Base-by-base conservation (phyloP, 2,329 filamentous ascomycete genomes). In the Fusarium sterilihyphosum region DNA sequence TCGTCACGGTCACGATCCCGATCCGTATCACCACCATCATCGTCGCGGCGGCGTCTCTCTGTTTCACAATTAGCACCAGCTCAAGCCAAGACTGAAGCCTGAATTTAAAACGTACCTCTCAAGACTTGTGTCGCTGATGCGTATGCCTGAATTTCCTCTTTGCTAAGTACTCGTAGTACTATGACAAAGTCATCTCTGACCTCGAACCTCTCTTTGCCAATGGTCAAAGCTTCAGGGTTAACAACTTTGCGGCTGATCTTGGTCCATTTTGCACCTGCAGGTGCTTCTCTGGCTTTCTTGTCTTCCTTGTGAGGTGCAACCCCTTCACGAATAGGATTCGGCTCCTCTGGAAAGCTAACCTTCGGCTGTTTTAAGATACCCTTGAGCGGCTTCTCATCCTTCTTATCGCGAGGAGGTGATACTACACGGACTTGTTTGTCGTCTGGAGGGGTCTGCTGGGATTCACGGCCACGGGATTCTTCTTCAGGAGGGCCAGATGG, bases 161-260 rank as follows among this genome's bases (percentile, higher is more conserved):
- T 94, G 54, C 91, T 93, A 80, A 98, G 82, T 13, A 98, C 96
- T 64, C 95, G 88, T 64, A 98, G 86, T 6, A 98, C 95, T 81
- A 98, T 98, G 67, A 98, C 95, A 82, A 95, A 97, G 79, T 98
- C 95, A 68, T 95, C 90, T n/a, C 95, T 90, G 77, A 97, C 93
- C 83, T 98, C 96, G 76, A 93, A 98, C 37, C 96, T 89, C 84
- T 98, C 95, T 78, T 96, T 93, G n/a, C 93, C 93, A 70, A 93
- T 89, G 66, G 94, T 93, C 53, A 98, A 85, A 2, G 95, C 95
- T 76, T 96, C 93, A 0, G 95, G 95, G 77, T 97, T 98, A 78
- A 98, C 95, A 63, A 97, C 88, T 75, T 92, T 91, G 65, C 95
- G 91, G 80, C 93, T 94, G 80, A 98, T 95, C 85, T 96, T 97